A percentile compares a stretch with the other conserved stretches of the same genome.
These are phyloP conservation scores for Aspergillus sclerotiicarbonarius DNA, from an alignment of 495 filamentous ascomycete genomes.

Conservation along the genomic window DNA sequence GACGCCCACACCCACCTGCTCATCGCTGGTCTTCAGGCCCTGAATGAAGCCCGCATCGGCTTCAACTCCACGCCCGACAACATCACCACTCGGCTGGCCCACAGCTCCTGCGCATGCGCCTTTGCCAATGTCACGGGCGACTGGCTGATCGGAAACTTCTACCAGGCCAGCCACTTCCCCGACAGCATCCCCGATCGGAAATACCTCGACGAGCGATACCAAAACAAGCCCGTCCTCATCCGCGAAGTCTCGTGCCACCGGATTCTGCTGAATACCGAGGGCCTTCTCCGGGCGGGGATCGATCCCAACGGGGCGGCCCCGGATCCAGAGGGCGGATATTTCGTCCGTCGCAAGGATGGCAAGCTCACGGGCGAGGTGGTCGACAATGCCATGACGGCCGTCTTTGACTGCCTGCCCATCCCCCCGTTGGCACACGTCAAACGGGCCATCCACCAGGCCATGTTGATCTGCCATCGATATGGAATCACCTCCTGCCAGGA, in stretches of 20 bases:
- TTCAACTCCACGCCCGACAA: neutral
- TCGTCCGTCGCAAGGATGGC: neutral
- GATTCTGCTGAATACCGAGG: conserved; percentile 3
- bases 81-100: neutral
- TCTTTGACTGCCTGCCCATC: neutral
- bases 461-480: neutral
- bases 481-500: conserved; percentile 11
- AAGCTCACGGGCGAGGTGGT: conserved; percentile 1
- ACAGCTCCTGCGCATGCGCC: neutral
- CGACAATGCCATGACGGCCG: neutral
- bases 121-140: neutral
- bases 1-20: conserved; percentile 7
- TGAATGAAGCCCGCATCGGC: neutral
- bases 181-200: neutral
- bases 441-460: neutral
- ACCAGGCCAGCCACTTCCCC: neutral
- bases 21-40: neutral
- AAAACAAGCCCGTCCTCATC: conserved; percentile 1
- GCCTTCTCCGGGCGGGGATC: neutral
- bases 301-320: neutral
- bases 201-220: conserved; percentile 3
- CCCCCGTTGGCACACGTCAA: conserved; percentile 1
- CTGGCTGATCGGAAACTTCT: conserved; percentile 8
- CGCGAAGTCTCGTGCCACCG: conserved; percentile 3
- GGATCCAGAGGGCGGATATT: neutral